Evolutionary conservation across 805 yeast species (phyloP).

Genomic region (Saccharomyces paradoxus): DNA sequence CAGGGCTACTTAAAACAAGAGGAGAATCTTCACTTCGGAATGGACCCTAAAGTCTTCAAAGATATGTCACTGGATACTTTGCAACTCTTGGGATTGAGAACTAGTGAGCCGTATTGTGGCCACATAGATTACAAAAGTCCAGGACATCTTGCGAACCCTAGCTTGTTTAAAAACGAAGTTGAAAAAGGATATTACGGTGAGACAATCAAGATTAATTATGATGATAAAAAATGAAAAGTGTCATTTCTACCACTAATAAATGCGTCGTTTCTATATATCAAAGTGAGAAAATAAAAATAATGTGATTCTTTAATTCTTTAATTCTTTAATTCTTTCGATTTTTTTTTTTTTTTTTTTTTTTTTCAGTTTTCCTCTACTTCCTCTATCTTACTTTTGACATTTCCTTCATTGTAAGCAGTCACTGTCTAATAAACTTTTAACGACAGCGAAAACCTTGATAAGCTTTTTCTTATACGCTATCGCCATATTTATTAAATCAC

Average conservation of each 20-base stretch:
- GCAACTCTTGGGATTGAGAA: constrained; percentile 6
- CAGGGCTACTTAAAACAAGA: constrained; percentile 25
- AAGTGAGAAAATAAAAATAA: no score
- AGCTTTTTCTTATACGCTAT: background rate
- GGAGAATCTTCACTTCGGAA: constrained; percentile 19
- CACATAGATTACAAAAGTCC: constrained; percentile 12
- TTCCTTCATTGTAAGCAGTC: no score
- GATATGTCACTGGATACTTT: constrained; percentile 4
- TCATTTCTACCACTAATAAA: no score
- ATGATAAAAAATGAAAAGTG: background rate
- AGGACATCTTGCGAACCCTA: background rate
- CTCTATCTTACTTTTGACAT: no score
- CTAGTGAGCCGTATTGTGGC: constrained; percentile 11
- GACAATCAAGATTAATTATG: background rate
- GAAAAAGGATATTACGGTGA: background rate
- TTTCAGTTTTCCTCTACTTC: no score
- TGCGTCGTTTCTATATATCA: no score
- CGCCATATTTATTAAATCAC: background rate
- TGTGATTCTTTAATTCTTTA: no score
- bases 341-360: no score
- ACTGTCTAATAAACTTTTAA: background rate
- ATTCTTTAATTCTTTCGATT: no score
- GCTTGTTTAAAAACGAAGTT: background rate
- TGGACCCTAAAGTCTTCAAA: background rate
- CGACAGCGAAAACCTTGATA: background rate